These are phyloP conservation scores for Amylostereum chailletii DNA, from an alignment of 1,284 basidiomycete genomes.

Conservation along the genomic window DNA sequence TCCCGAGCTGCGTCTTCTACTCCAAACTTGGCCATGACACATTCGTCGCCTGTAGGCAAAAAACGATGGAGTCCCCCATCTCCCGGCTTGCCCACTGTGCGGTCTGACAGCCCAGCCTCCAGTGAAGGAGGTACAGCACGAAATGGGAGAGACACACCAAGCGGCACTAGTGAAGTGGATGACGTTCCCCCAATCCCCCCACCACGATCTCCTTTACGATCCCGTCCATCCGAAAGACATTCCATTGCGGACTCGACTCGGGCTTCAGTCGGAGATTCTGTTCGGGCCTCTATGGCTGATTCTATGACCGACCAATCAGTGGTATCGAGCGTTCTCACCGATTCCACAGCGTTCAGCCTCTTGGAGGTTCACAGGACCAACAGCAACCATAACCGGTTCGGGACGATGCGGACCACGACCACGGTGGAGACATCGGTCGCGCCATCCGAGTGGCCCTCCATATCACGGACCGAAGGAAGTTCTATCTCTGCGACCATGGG, in stretches of 20 bases:
- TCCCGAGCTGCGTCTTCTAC: conserved; percentile 47
- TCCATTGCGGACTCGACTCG: conserved; percentile 32
- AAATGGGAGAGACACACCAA: conserved; percentile 11
- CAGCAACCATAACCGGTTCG: conserved; percentile 48
- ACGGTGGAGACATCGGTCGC: conserved; percentile 65
- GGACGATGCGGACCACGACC: conserved; percentile 70
- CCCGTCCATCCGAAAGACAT: conserved; percentile 26
- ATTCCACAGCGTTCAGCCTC: conserved; percentile 50
- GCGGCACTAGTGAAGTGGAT: conserved; percentile 20
- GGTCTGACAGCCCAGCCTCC: conserved; percentile 37
- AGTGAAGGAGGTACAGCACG: no score
- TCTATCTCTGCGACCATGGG: conserved; percentile 31
- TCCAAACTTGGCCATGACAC: conserved; percentile 40
- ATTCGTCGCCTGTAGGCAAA: conserved; percentile 19
- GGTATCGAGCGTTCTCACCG: conserved; percentile 41
- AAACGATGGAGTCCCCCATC: conserved; percentile 48
- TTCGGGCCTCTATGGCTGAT: conserved; percentile 29
- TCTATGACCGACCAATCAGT: conserved; percentile 26
- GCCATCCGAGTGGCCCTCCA: conserved; percentile 44
- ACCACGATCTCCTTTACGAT: conserved; percentile 46
- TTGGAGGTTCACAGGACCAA: conserved; percentile 36
- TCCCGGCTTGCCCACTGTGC: conserved; percentile 39
- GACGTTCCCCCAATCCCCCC: conserved; percentile 32
- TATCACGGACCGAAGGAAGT: conserved; percentile 55
- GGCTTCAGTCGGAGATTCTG: conserved; percentile 32